Base-by-base conservation (phyloP, 2,329 filamentous ascomycete species). In the Magnaporthiopsis rhizophila region DNA sequence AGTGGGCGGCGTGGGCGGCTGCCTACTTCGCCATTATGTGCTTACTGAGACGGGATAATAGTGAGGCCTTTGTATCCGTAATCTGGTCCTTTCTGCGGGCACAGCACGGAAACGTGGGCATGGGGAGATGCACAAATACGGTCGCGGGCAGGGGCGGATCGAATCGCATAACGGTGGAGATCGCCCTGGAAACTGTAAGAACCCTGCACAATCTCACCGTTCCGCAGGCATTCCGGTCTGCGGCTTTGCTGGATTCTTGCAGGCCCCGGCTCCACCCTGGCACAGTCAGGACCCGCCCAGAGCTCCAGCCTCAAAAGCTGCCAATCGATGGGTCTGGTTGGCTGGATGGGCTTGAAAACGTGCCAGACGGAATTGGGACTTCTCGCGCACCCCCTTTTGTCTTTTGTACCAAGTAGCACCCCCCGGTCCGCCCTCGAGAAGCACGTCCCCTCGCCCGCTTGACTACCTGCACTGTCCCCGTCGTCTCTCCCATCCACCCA, bases 381-480 rank as follows among this genome's bases (percentile, higher is more conserved):
- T 36, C 58, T 32, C 58, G 6, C 58, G 32, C 58, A 38, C 58
- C 58, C 58, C 58, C 32, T 60, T 60, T 60, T 60, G 58, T 53
- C 45, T 53, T 24, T 53, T n/a, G 45, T 60, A 60, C 58, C 58
- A 60, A 60, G 32, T 38, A 30, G 38, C 58, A 32, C 58, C 58
- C 58, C 58, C 61, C 45, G 53, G 38, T 45, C 38, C 45, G 45
- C 45, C 45, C 61, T 56, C 38, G 50, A 56, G 26, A 34, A 62
- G 61, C 61, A 62, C 61, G 61, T 61, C 38, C 59, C 59, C 45
- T 53, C 45, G 45, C 21, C 45, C n/a, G 45, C 45, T 24, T 53
- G 45, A 21, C n/a, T 53, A 13, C 45, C 45, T 53, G 45, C 45
- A 53, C 45, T n/a, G 45, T 61, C 36, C 32, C 26, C 59, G 7